Evolutionary conservation across 352 stramenopile genomes (phyloP), one percentile per base, ranked within the genome.

Genomic region (Pythium oligandrum): DNA sequence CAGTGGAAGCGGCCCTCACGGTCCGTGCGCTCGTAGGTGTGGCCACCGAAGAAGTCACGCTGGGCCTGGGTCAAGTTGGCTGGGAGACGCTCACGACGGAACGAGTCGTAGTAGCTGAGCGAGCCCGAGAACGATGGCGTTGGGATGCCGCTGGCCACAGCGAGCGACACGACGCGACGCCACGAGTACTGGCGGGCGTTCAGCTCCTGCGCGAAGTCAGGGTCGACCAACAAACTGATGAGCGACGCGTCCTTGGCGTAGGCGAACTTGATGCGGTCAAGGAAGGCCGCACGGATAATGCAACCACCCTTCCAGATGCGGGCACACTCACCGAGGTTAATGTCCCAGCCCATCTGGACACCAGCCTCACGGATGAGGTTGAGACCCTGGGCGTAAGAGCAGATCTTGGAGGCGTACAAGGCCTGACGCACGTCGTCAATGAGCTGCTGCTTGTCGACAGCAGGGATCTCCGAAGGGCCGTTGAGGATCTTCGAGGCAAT

Each of bases 301-400:
- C 97, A 99, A 44, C 97, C 97, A 56, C 97, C 97, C 71, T 98
- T 98, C 97, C 97, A 99, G 87, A 99, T 99, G 56, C 93, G 86
- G 17, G 95, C 95, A 73, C 96, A 99, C 66, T 99, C 93, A 52
- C 83, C 83, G 8, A 99, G 69, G 77, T 99, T 78, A 8, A 99
- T 86, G 66, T 97, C 88, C 97, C 97, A 99, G 63, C 93, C 90
- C 70, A 97, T 92, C 66, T 98, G 80, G 17, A 98, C 82, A 17
- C 90, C 96, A 10, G 93, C 94, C 55, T 95, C 88, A 53, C 78
- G 88, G 70, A 99, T 98, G 44, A 98, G 80, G 57, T 97, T 93
- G 48, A 98, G 67, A 36, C 96, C 92, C 70, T 98, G 97, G 2
- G 97, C 96, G 69, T 99, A 99, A 17, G 87, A 98, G 77, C 90